Evolutionary conservation across 345 rosid genomes (phyloP).

Genomic region (Hypericum perforatum): DNA sequence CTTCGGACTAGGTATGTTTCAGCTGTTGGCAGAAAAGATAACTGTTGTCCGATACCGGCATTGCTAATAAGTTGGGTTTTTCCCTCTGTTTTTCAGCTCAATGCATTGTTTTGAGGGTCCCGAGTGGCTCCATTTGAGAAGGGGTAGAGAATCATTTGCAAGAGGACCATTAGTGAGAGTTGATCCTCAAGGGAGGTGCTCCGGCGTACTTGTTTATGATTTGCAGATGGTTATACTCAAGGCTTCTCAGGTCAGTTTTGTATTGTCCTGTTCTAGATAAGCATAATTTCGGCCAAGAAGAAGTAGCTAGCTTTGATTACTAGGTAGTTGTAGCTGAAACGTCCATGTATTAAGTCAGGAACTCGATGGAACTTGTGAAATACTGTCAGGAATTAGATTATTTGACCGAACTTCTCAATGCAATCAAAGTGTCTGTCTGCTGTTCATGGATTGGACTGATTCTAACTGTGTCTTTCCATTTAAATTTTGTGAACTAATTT

Average conservation of each 20-base stretch:
- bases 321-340: too few species aligned
- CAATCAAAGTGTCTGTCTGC: neutral
- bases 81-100: conserved; percentile 47
- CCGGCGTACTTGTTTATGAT: conserved; percentile 82
- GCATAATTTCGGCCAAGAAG: neutral
- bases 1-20: conserved; percentile 49
- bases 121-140: conserved; percentile 88
- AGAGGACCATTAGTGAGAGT: conserved; percentile 74
- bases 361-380: neutral
- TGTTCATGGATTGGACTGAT: too few species aligned
- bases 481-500: too few species aligned
- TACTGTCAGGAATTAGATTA: neutral
- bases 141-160: conserved; percentile 89
- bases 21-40: too few species aligned
- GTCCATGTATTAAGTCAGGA: too few species aligned
- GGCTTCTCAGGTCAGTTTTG: conserved; percentile 79
- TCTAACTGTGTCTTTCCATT: too few species aligned
- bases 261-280: neutral
- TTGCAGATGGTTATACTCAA: conserved; percentile 92
- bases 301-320: too few species aligned
- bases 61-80: neutral
- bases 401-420: neutral
- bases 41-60: too few species aligned
- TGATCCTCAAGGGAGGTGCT: conserved; percentile 99
- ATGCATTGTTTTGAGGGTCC: conserved; percentile 99